Evolutionary conservation across 75 land plant genomes (phyloP).

Genomic region (Pinus tabuliformis): DNA sequence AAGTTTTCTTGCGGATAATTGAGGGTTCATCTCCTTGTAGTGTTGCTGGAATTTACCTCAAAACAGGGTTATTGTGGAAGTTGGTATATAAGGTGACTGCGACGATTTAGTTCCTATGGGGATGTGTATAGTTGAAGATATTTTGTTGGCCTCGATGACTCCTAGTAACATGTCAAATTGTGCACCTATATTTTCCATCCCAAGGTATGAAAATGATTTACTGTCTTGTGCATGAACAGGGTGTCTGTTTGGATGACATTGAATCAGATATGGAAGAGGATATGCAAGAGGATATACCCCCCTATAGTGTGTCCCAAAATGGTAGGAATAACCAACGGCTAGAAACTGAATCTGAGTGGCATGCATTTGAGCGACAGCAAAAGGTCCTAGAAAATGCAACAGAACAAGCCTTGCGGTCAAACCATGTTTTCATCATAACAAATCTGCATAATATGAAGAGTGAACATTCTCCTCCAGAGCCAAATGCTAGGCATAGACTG

Average conservation of each 20-base stretch:
- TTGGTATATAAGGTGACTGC: too few species aligned
- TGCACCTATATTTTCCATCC: too few species aligned
- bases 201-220: too few species aligned
- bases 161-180: too few species aligned
- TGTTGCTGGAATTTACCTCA: background rate
- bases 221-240: slow-evolving; percentile 9
- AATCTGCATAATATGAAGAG: slow-evolving; percentile 30
- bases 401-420: slow-evolving; percentile 70
- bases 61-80: too few species aligned
- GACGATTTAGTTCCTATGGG: too few species aligned
- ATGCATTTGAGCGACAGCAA: slow-evolving; percentile 31
- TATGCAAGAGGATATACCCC: background rate
- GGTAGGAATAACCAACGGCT: background rate
- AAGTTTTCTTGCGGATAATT: background rate
- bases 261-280: slow-evolving; percentile 15
- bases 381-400: slow-evolving; percentile 62
- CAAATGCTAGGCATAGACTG: slow-evolving; percentile 21
- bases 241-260: slow-evolving; percentile 26
- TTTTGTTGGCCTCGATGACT: too few species aligned
- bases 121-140: too few species aligned
- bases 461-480: slow-evolving; percentile 17
- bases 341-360: slow-evolving; percentile 16
- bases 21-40: background rate
- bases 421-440: slow-evolving; percentile 60
- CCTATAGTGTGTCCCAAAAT: background rate